Evolutionary conservation across 148 eudicot genomes (phyloP), one percentile per base, ranked within the genome.

Genomic region (Fagopyrum esculentum): DNA sequence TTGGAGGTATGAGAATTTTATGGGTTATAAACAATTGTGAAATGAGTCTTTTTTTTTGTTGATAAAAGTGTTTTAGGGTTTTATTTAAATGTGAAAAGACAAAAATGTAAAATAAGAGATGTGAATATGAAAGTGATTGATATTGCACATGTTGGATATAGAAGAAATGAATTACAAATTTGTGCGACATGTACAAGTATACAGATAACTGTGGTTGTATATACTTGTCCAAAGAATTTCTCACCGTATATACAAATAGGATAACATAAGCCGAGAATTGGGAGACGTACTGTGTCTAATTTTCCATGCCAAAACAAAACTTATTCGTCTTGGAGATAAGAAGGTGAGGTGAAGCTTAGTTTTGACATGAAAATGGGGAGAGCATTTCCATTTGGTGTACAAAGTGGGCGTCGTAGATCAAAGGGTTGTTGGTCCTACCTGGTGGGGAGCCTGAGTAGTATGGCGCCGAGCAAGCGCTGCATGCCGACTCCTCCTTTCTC

Each of bases 391-490:
- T 66, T 43, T 43, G 71, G 54, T 71, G 30, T 35, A 71, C 43
- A 26, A 71, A 71, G 8, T 71, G 35, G 6, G 17, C 35, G n/a
- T 71, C 74, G 51, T 71, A 49, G 55, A 71, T 71, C 54, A 71
- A 49, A 47, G 74, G 74, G 74, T 71, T 71, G 74, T 71, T 49
- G 26, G 74, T 71, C 47, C 74, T 29, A 9, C 74, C 47, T 26
- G 74, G 74, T 17, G 74, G 74, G 19, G 74, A 71, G 0, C 74
- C 74, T 6, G 74, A 44, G 74, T 71, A 71, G 74, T 40, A 71
- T 49, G 51, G 51, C 22, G 52, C 47, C n/a, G 74, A 45, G 74
- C 74, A 71, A 71, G 54, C 51, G 35, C 16, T 71, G 74, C 74
- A 71, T 6, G 55, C n/a, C 17, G 74, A 26, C 15, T 16, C 55